phyloP scores from a whole-genome alignment of 1,284 basidiomycete genomes.

The Ceratobasidium sp. region DNA sequence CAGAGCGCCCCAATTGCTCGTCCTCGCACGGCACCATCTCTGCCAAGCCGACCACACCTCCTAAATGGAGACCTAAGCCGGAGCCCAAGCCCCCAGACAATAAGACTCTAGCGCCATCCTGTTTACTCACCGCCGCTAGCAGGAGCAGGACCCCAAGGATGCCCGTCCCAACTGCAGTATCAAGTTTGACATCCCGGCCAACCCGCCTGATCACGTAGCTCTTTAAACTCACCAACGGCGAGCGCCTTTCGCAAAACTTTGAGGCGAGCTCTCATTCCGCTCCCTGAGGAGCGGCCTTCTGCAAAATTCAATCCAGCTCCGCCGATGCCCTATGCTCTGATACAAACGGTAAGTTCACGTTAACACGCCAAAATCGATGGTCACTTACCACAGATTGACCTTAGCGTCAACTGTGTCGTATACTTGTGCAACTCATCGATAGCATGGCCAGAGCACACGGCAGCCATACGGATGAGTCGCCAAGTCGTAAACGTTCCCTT shows the following conservation, averaged over 20 bases:
- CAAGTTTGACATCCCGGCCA: conserved; percentile 32
- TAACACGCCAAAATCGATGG: conserved; percentile 13
- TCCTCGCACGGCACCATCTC: conserved; percentile 35
- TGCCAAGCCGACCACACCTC: conserved; percentile 33
- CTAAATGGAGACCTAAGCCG: conserved; percentile 36
- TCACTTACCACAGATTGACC: conserved; percentile 87
- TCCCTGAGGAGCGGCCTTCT: conserved; percentile 61
- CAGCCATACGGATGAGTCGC: conserved; percentile 95
- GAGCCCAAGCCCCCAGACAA: conserved; percentile 27
- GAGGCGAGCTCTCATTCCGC: conserved; percentile 96
- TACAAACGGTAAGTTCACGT: conserved; percentile 64
- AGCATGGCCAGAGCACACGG: conserved; percentile 92
- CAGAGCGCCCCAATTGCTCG: conserved; percentile 33
- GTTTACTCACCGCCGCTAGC: conserved; percentile 42
- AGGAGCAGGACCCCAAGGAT: conserved; percentile 25
- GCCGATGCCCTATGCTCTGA: conserved; percentile 81
- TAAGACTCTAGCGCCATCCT: conserved; percentile 13
- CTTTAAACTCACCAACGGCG: conserved; percentile 71
- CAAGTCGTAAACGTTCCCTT: conserved; percentile 85
- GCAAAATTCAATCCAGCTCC: conserved; percentile 69
- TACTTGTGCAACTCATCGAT: conserved; percentile 88
- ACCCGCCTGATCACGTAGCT: conserved; percentile 52
- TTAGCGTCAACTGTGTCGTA: conserved; percentile 77
- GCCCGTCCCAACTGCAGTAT: not conserved
- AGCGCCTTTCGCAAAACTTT: conserved; percentile 96